A percentile compares a stretch with the other conserved stretches of the same genome.
Evolutionary conservation across 1,284 basidiomycete species (phyloP).

Genomic region (Cerioporus squamosus): DNA sequence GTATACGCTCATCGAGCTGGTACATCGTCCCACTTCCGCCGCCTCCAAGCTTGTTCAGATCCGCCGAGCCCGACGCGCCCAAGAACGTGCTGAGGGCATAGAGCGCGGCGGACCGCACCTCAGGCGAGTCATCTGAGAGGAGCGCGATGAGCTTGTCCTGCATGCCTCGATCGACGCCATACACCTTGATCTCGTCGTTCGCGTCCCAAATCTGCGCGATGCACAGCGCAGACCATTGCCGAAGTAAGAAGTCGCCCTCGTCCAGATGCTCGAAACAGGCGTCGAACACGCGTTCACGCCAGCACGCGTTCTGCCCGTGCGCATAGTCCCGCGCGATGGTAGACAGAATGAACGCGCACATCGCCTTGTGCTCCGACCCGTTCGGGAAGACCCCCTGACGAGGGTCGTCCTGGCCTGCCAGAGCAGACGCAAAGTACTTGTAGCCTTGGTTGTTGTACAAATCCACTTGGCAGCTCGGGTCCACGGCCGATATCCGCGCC

Average conservation of each 20-base stretch:
- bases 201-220: constrained; percentile 96
- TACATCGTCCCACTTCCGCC: constrained; percentile 88
- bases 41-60: constrained; percentile 71
- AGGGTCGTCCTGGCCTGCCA: constrained; percentile 66
- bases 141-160: constrained; percentile 88
- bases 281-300: constrained; percentile 87
- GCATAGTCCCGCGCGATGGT: constrained; percentile 90
- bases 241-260: constrained; percentile 87
- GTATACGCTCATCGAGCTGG: constrained; percentile 79
- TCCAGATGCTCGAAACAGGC: constrained; percentile 88
- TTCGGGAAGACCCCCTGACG: constrained; percentile 78
- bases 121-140: constrained; percentile 88
- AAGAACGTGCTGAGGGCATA: constrained; percentile 95
- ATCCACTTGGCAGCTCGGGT: constrained; percentile 91
- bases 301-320: constrained; percentile 87
- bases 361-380: constrained; percentile 95
- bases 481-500: constrained; percentile 96
- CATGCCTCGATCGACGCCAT: constrained; percentile 81
- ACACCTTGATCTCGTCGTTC: constrained; percentile 89
- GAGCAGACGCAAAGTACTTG: constrained; percentile 87
- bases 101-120: constrained; percentile 90
- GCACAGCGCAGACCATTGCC: constrained; percentile 95
- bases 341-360: constrained; percentile 98
- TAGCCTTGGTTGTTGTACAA: constrained; percentile 86
- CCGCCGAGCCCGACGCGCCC: constrained; percentile 83